Evolutionary conservation across 2,329 filamentous ascomycete species (phyloP).

Genomic region (Fusarium algeriense): DNA sequence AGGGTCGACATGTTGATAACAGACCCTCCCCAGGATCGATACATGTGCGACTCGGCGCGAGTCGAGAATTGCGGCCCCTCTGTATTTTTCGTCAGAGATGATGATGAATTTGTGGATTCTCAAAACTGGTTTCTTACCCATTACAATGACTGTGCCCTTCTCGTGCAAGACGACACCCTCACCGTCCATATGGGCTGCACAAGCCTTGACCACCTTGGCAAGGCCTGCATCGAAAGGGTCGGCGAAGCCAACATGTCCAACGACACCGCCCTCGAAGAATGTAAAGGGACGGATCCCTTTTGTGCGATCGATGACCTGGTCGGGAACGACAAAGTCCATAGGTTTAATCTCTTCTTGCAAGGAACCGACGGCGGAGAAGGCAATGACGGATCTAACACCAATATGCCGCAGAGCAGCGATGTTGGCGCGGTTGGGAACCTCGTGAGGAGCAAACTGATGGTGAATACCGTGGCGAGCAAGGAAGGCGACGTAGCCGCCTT

Average conservation of each 20-base stretch:
- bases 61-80: constrained; percentile 99
- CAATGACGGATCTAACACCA: constrained; percentile 90
- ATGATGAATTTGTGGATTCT: constrained; percentile 1
- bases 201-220: constrained; percentile 80
- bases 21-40: constrained; percentile 91
- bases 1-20: constrained; percentile 99
- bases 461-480: constrained; percentile 90
- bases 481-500: constrained; percentile 87
- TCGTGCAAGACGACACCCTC: constrained; percentile 88
- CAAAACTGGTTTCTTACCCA: constrained; percentile 67
- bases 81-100: constrained; percentile 51
- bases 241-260: constrained; percentile 94
- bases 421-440: constrained; percentile 95
- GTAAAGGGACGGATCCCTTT: constrained; percentile 96
- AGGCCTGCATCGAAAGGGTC: constrained; percentile 91
- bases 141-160: constrained; percentile 88
- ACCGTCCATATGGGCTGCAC: constrained; percentile 80
- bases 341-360: constrained; percentile 93
- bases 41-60: constrained; percentile 94
- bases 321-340: constrained; percentile 95
- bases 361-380: constrained; percentile 94
- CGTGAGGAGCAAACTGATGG: constrained; percentile 92
- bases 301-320: constrained; percentile 97
- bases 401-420: constrained; percentile 95
- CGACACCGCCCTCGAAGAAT: constrained; percentile 92